These are phyloP conservation scores for Pisolithus orientalis DNA, from an alignment of 768 basidiomycete species.

Conservation along the genomic window DNA sequence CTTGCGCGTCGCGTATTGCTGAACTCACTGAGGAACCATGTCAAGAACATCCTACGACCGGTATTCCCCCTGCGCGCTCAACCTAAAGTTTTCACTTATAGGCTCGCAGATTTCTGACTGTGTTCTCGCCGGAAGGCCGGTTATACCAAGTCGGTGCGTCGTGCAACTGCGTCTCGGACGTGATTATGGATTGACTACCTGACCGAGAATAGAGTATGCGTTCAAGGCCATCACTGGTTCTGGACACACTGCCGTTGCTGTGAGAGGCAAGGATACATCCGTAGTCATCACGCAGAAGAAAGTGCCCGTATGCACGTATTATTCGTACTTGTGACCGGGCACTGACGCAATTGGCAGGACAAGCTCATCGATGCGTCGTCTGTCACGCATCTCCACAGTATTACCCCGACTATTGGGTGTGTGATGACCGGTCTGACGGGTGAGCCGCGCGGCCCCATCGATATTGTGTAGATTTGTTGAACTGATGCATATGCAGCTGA, in stretches of 20 bases:
- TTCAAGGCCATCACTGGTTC: constrained; percentile 99
- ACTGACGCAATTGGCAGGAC: constrained; percentile 50
- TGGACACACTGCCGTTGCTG: constrained; percentile 88
- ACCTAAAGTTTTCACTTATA: not conserved
- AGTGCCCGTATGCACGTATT: constrained; percentile 68
- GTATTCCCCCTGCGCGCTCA: constrained; percentile 27
- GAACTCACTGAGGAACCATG: constrained; percentile 44
- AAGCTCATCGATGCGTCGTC: constrained; percentile 94
- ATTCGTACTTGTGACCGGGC: no score
- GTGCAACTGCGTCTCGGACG: not conserved
- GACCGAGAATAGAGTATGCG: constrained; percentile 72
- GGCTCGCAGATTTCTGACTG: constrained; percentile 74
- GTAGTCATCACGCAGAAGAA: constrained; percentile 99
- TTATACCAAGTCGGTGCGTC: constrained; percentile 95
- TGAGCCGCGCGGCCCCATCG: constrained; percentile 26
- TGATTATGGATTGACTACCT: constrained; percentile 6
- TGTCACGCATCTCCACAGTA: constrained; percentile 91
- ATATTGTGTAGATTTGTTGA: not conserved
- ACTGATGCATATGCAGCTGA: constrained; percentile 54
- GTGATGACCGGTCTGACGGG: constrained; percentile 96
- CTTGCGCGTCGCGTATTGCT: constrained; percentile 57
- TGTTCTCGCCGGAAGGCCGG: constrained; percentile 95
- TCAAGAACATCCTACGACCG: constrained; percentile 93
- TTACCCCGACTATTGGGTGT: constrained; percentile 94
- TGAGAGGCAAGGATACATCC: constrained; percentile 89